Conservation (phyloP, 2,329 filamentous ascomycete species). For the Aureobasidium sp. region DNA sequence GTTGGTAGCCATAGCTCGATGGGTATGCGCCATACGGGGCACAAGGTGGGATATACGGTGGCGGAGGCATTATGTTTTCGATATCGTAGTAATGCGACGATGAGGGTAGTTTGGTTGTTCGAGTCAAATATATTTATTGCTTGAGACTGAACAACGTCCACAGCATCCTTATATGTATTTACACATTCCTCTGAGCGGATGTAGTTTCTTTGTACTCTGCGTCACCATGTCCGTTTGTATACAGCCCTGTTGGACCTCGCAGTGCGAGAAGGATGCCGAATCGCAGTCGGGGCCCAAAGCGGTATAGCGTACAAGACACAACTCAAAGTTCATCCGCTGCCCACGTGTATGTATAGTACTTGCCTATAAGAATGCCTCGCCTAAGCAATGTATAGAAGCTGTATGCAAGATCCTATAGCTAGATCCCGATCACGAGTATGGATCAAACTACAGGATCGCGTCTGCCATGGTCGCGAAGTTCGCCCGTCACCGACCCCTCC, state of each 20-base stretch:
- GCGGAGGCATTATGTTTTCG: not conserved
- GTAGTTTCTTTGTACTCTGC: not conserved
- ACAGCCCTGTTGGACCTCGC: conserved; percentile 1
- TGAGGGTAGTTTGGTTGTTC: not conserved
- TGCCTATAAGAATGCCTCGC: not conserved
- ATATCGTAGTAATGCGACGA: not conserved
- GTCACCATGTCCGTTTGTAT: conserved; percentile 3
- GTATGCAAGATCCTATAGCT: not conserved
- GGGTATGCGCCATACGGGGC: not conserved
- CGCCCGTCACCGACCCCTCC: not conserved
- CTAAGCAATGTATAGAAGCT: not conserved
- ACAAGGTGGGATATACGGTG: not conserved
- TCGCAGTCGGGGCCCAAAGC: conserved; percentile 1
- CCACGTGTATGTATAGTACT: not conserved
- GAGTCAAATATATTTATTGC: not conserved
- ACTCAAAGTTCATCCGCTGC: not conserved
- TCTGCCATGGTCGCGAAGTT: not conserved
- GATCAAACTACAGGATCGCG: not conserved
- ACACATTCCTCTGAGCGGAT: not conserved
- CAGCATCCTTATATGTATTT: not conserved
- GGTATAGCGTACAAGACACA: not conserved
- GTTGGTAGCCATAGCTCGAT: conserved; percentile 6
- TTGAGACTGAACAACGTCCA: not conserved
- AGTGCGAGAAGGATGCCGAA: conserved; percentile 8
- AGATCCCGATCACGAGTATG: not conserved